A percentile compares a stretch with the other conserved stretches of the same genome.
Conservation (phyloP, 2,329 filamentous ascomycete species). For the Monosporascus sp. region DNA sequence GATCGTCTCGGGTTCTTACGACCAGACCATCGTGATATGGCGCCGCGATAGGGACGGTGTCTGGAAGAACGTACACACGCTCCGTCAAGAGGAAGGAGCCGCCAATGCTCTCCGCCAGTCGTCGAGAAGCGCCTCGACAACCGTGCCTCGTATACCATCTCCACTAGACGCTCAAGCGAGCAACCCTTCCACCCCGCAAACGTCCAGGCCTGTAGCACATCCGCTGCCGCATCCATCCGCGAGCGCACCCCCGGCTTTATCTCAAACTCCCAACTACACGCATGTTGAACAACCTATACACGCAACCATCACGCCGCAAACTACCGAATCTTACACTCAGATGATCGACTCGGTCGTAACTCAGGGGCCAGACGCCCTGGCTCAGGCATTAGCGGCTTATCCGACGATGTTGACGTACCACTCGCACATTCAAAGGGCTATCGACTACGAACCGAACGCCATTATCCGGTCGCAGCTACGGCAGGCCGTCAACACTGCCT, state of each 20-base stretch:
- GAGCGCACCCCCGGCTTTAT: conserved; percentile 20
- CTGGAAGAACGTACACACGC: conserved; percentile 73
- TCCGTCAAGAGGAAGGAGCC: conserved; percentile 70
- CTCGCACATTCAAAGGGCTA: conserved; percentile 43
- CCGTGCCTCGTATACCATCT: conserved; percentile 11
- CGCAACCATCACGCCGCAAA: conserved; percentile 28
- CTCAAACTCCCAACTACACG: conserved; percentile 21
- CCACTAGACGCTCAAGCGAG: conserved; percentile 5
- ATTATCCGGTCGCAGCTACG: conserved; percentile 45
- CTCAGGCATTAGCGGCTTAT: conserved; percentile 40
- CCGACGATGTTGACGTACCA: conserved; percentile 46
- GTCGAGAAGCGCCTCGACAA: conserved; percentile 5
- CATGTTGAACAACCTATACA: conserved; percentile 27
- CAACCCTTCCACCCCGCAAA: conserved; percentile 3
- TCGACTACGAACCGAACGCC: conserved; percentile 47
- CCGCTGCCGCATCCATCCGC: conserved; percentile 14
- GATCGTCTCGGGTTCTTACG: conserved; percentile 97
- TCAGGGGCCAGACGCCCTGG: conserved; percentile 43
- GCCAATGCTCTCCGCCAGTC: conserved; percentile 37
- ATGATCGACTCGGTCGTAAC: conserved; percentile 51
- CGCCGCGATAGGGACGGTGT: conserved; percentile 77
- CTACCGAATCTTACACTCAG: conserved; percentile 39
- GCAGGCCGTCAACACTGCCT: conserved; percentile 41
- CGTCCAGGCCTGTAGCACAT: conserved; percentile 8
- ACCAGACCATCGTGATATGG: conserved; percentile 95